Evolutionary conservation across 768 basidiomycete species (phyloP).

Genomic region (Tulasnella sp.): DNA sequence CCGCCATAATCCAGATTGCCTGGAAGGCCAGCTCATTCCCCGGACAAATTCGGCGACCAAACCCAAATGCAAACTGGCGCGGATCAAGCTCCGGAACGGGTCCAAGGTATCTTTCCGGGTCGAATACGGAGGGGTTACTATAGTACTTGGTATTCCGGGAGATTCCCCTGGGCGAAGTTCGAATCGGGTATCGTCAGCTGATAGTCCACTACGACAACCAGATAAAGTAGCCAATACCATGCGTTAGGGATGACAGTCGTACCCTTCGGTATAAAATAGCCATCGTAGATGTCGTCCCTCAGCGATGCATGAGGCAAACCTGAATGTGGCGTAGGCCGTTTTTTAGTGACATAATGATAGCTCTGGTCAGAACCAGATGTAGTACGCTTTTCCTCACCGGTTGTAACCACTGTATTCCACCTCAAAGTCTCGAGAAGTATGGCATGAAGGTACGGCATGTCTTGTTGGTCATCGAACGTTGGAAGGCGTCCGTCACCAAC

Average conservation of each 20-base stretch:
- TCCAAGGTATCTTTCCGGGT: conserved; percentile 13
- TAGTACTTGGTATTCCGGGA: no score
- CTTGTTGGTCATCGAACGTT: conserved; percentile 21
- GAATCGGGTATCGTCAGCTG: no score
- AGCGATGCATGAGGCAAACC: not conserved
- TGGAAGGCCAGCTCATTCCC: not conserved
- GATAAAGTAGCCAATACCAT: no score
- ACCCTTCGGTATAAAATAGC: not conserved
- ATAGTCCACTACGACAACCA: no score
- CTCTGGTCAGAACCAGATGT: no score
- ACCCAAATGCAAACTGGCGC: not conserved
- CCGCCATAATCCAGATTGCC: not conserved
- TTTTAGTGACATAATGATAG: no score
- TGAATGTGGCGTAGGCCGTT: no score
- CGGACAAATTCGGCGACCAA: conserved; percentile 2
- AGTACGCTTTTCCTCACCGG: no score
- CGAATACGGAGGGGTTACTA: not conserved
- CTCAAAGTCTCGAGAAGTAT: conserved; percentile 23
- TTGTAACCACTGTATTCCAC: conserved; percentile 19
- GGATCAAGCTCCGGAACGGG: not conserved
- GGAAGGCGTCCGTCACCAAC: conserved; percentile 30
- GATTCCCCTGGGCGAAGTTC: no score
- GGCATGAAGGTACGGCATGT: conserved; percentile 24
- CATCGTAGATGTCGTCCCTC: conserved; percentile 19
- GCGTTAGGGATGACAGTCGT: not conserved